Evolutionary conservation across 257 asterid species (phyloP), one percentile per base, ranked within the genome.

Genomic region (Solanum paucissectum): DNA sequence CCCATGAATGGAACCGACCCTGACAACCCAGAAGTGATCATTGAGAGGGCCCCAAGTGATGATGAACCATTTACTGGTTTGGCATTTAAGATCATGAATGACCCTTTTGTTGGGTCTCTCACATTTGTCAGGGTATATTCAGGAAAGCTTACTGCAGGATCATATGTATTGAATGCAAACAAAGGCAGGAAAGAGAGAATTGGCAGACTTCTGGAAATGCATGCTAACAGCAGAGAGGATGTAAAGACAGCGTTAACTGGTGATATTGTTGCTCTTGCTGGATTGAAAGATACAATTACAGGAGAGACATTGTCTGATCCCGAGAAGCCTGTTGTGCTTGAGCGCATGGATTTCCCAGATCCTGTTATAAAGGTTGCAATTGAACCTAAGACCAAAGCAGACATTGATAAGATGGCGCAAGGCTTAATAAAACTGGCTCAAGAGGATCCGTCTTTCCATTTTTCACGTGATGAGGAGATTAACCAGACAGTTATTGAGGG

Each of bases 341-440:
- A 97, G 88, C 92, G 99, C 84, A 97, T 97, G 99, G 99, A 96
- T 89, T 97, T 97, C 94, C 99, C 99, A 4, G 99, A 96, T 87
- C 99, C 98, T 75, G 99, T 97, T 72, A 97, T 97, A 87, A 97
- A 97, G 94, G 98, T 97, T 88, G 99, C 99, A 16, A 97, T 97
- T 68, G 99, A 97, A 89, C 98, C 99, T 25, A 97, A 97, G 93
- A 96, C 99, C 72, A 97, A 97, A 90, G 98, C 99, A 52, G 99
- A 97, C 87, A 74, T 96, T 71, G 99, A 97, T 92, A 96, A 93
- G 92, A 96, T 97, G 99, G 94, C 98, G 33, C 73, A 90, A 88
- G 99, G 99, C 37, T 91, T 97, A 73, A 87, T 97, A 52, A 97
- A 97, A 91, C 98, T 97, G 77, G 99, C 98, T 32, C 99, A 97